These are phyloP conservation scores for Ajuga reptans DNA, from an alignment of 305 asterid genomes.

Conservation along the genomic window DNA sequence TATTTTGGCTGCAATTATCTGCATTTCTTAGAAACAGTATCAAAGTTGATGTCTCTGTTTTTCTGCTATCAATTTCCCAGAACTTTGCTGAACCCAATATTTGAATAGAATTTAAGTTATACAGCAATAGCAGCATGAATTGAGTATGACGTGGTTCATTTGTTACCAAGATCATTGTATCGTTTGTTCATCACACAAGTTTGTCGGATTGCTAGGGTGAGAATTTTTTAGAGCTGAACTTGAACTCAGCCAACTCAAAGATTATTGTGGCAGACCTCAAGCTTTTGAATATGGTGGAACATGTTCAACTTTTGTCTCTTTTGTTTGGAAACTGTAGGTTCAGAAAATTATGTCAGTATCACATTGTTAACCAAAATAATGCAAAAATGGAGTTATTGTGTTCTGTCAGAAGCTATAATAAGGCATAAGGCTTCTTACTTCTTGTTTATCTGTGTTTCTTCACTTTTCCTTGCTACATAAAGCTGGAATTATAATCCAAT, in stretches of 20 bases:
- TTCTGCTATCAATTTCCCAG: not conserved
- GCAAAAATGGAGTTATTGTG: not conserved
- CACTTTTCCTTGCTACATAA: constrained; percentile 1
- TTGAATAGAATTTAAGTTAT: not conserved
- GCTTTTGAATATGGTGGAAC: not conserved
- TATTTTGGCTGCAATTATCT: not conserved
- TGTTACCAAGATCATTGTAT: not conserved
- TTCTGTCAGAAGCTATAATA: not conserved
- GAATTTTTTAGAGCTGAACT: not conserved
- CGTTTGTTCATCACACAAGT: not conserved
- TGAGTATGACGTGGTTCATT: not conserved
- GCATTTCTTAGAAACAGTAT: not conserved
- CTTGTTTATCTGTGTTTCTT: not conserved
- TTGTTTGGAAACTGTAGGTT: not conserved
- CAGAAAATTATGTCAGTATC: not conserved
- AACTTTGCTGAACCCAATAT: not conserved
- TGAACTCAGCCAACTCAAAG: not conserved
- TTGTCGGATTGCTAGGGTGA: not conserved
- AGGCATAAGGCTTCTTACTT: constrained; percentile 4
- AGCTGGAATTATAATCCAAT: not conserved
- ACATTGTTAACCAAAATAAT: not conserved
- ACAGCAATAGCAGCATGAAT: not conserved
- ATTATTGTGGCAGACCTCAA: not conserved
- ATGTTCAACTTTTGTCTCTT: not conserved
- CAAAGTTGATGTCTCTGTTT: not conserved